These are phyloP conservation scores for Scenedesmus sp. DNA, from an alignment of 163 green algal genomes.

Conservation along the genomic window DNA sequence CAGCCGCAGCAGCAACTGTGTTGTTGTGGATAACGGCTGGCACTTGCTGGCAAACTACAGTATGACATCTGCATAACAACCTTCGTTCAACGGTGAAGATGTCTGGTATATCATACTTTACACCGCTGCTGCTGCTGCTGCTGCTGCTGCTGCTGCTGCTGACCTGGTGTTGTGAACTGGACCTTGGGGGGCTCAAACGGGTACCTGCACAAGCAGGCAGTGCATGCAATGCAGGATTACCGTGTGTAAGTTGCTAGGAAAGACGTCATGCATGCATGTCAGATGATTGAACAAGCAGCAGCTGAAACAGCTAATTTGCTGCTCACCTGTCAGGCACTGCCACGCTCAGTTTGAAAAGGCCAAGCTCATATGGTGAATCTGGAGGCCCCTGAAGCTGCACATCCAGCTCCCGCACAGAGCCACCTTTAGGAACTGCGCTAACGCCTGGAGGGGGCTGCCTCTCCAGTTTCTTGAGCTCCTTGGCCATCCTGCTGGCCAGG, in stretches of 20 bases:
- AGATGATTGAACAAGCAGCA: neutral
- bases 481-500: slow-evolving; percentile 50
- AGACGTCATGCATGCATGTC: neutral
- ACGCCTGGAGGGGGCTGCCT: slow-evolving; percentile 65
- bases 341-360: slow-evolving; percentile 50
- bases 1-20: no score
- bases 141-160: neutral
- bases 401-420: neutral
- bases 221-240: neutral
- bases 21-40: no score
- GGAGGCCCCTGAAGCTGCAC: slow-evolving; percentile 55
- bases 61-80: no score
- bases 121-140: neutral
- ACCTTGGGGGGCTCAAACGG: slow-evolving; percentile 79
- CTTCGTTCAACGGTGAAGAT: no score
- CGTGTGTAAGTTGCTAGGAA: neutral
- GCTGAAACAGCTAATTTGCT: neutral
- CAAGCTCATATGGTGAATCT: slow-evolving; percentile 50
- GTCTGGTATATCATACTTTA: neutral
- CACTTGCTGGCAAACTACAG: no score
- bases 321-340: slow-evolving; percentile 56
- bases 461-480: slow-evolving; percentile 66
- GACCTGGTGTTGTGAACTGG: slow-evolving; percentile 54
- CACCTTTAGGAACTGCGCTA: slow-evolving; percentile 38
- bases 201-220: slow-evolving; percentile 62